Evolutionary conservation across 2,329 filamentous ascomycete genomes (phyloP), one percentile per base, ranked within the genome.

Genomic region (Pochonia chlamydosporia): DNA sequence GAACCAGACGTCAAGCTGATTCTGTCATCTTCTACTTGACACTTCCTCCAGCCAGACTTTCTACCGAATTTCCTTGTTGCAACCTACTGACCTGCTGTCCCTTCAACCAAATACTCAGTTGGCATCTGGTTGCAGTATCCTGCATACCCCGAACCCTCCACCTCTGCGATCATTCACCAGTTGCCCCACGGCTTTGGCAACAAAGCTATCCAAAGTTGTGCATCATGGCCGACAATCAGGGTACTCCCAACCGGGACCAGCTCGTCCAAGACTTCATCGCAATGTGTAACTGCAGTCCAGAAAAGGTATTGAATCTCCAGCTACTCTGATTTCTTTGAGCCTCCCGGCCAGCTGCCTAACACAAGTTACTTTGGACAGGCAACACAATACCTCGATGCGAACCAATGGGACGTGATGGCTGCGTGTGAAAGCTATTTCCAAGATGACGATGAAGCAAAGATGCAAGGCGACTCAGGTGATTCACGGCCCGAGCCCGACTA

Each of bases 341-440:
- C 8, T n/a, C n/a, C 1, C 21, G 16, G 18, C 18, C 11, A 5
- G 14, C 23, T 30, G 16, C 24, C 47, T 24, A 26, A n/a, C 9
- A 18, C n/a, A n/a, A n/a, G n/a, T n/a, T n/a, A n/a, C 31, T 21
- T n/a, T 40, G 5, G 5, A 13, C 52, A 90, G 85, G 86, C 86
- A 40, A 73, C 73, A 47, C 74, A 84, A 51, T 86, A 86, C 55
- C 79, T 92, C 7, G 70, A 73, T 20, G 75, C 76, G 30, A 82
- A 77, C 58, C 69, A 76, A 53, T 89, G 86, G 84, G 77, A 89
- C 58, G 67, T 88, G 37, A 72, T 77, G 54, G 68, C 73, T 9
- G 85, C 85, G 14, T 75, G 79, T 46, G 74, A 79, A 25, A 75
- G 80, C 43, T 87, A 76, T 68, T 88, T 80, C 59, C 71, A 74